Evolutionary conservation across 495 filamentous ascomycete species (phyloP).

Genomic region (Schizothecium vesticola): DNA sequence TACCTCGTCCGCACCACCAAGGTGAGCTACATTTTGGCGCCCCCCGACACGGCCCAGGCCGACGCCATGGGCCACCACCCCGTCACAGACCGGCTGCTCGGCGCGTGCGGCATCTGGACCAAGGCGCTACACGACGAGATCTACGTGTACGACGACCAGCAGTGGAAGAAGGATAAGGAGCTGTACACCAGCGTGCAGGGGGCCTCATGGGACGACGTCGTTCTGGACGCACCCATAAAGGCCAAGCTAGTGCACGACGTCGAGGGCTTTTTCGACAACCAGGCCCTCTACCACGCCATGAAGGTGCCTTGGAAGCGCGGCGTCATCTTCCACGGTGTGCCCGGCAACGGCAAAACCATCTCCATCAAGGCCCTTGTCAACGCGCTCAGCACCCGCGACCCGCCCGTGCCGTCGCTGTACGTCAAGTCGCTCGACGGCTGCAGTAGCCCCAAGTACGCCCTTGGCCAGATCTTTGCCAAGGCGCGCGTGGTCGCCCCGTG

Average conservation of each 20-base stretch:
- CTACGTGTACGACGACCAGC: slow-evolving; percentile 50
- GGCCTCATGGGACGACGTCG: slow-evolving; percentile 53
- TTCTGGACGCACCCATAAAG: slow-evolving; percentile 52
- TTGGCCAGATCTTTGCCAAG: slow-evolving; percentile 39
- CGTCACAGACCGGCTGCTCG: slow-evolving; percentile 45
- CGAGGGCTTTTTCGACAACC: slow-evolving; percentile 49
- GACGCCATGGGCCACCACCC: too few species aligned
- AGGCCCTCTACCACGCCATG: slow-evolving; percentile 43
- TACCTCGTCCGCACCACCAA: slow-evolving; percentile 16
- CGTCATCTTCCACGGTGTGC: slow-evolving; percentile 46
- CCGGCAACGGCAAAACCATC: slow-evolving; percentile 56
- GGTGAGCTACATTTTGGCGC: slow-evolving; percentile 40
- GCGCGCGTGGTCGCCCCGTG: slow-evolving; percentile 42
- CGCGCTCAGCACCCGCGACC: slow-evolving; percentile 31
- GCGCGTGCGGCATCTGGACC: slow-evolving; percentile 37
- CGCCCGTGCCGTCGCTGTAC: slow-evolving; percentile 47
- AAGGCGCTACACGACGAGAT: slow-evolving; percentile 50
- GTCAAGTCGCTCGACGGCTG: slow-evolving; percentile 46
- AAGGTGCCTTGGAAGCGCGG: slow-evolving; percentile 55
- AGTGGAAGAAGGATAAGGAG: slow-evolving; percentile 49
- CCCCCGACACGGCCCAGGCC: slow-evolving; percentile 17
- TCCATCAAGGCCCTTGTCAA: slow-evolving; percentile 56
- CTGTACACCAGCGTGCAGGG: slow-evolving; percentile 51
- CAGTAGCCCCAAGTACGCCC: slow-evolving; percentile 31
- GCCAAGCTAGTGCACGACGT: slow-evolving; percentile 47